A percentile compares a stretch with the other conserved stretches of the same genome.
Evolutionary conservation across 2,329 filamentous ascomycete genomes (phyloP).

Genomic region (Phoma herbarum): DNA sequence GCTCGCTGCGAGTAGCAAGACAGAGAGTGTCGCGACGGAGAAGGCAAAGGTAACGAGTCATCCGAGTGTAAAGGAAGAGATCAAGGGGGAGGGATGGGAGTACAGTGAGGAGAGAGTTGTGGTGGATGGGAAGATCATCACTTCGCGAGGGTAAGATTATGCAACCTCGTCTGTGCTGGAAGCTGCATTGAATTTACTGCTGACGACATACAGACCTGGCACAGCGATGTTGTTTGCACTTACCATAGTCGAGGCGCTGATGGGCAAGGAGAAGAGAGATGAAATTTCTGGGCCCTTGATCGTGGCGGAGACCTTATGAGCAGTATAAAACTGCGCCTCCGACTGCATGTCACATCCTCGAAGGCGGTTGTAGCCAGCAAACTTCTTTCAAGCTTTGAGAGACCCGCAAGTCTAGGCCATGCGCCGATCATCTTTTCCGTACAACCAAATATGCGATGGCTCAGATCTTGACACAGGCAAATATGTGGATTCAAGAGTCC

Average conservation of each 20-base stretch:
- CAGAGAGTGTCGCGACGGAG: conserved; percentile 8
- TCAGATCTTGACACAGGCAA: too few species aligned
- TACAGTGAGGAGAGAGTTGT: conserved; percentile 50
- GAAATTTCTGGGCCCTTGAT: conserved; percentile 61
- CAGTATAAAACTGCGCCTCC: not conserved
- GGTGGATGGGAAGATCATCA: conserved; percentile 48
- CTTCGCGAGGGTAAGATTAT: conserved; percentile 45
- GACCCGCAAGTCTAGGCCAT: too few species aligned
- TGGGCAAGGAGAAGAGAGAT: conserved; percentile 57
- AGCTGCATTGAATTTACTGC: not conserved
- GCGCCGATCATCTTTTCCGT: too few species aligned
- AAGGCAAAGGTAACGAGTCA: conserved; percentile 49
- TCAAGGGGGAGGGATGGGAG: conserved; percentile 44
- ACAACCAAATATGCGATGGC: too few species aligned
- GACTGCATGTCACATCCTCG: too few species aligned
- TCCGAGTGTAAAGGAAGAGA: conserved; percentile 49
- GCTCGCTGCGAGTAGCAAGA: conserved; percentile 10
- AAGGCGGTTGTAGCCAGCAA: too few species aligned
- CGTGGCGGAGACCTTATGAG: conserved; percentile 42
- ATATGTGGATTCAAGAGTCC: too few species aligned
- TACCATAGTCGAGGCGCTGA: conserved; percentile 50
- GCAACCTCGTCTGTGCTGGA: not conserved
- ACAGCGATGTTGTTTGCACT: conserved; percentile 51
- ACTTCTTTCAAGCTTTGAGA: too few species aligned
- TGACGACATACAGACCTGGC: conserved; percentile 40